Evolutionary conservation across 2,329 filamentous ascomycete genomes (phyloP).

Genomic region (Trichoderma harzianum): DNA sequence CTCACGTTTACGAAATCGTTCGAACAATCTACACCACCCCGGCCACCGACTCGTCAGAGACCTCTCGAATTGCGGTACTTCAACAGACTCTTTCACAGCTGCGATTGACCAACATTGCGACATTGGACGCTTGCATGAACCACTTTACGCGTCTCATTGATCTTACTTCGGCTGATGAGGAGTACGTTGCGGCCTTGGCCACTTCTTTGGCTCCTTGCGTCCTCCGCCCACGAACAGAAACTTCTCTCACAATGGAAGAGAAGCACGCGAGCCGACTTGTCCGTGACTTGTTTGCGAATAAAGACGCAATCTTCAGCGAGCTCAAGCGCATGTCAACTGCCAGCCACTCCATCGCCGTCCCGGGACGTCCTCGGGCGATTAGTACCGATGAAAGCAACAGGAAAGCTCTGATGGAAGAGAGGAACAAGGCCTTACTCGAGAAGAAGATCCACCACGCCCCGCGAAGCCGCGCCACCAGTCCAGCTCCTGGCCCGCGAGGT

Average conservation of each 20-base stretch:
- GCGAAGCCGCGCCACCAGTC: conserved; percentile 71
- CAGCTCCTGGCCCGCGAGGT: conserved; percentile 57
- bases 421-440: conserved; percentile 75
- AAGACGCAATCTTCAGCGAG: conserved; percentile 92
- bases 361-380: conserved; percentile 72
- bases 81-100: conserved; percentile 95
- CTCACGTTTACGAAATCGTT: conserved; percentile 97
- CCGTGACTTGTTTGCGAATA: conserved; percentile 87
- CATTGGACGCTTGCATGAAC: conserved; percentile 96
- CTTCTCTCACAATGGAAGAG: conserved; percentile 90
- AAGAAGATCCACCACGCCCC: conserved; percentile 51
- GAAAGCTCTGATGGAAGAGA: conserved; percentile 89
- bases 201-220: conserved; percentile 78
- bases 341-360: conserved; percentile 58
- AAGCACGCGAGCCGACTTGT: conserved; percentile 88
- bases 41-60: conserved; percentile 70
- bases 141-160: conserved; percentile 97
- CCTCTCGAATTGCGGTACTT: conserved; percentile 80
- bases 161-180: conserved; percentile 90
- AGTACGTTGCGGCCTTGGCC: conserved; percentile 73
- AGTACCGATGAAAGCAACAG: conserved; percentile 95
- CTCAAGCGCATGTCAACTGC: conserved; percentile 83
- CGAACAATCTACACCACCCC: conserved; percentile 93
- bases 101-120: conserved; percentile 94
- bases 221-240: conserved; percentile 81